Conservation (phyloP, 371 early-diverging fungal genomes). For the Circinella minor region DNA sequence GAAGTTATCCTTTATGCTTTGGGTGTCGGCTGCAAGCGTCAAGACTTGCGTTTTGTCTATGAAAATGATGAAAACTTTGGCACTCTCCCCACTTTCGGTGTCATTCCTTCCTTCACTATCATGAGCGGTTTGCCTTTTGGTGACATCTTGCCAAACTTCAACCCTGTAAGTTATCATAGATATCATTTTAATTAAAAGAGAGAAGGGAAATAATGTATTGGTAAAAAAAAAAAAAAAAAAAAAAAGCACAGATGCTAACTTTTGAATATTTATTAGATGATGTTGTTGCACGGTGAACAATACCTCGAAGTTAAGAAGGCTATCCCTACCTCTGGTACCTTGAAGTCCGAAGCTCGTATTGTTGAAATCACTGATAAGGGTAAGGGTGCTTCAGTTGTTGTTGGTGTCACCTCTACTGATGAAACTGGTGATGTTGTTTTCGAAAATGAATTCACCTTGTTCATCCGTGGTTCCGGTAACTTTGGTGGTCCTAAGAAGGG, state of each 20-base stretch:
- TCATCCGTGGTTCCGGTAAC: constrained; percentile 92
- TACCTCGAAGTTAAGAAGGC: constrained; percentile 86
- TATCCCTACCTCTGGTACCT: constrained; percentile 80
- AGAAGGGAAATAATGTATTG: no score
- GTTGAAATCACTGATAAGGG: constrained; percentile 97
- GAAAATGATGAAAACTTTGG: constrained; percentile 84
- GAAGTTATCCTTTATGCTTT: constrained; percentile 95
- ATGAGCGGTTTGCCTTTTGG: constrained; percentile 73
- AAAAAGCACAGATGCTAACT: no score
- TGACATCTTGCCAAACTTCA: constrained; percentile 85
- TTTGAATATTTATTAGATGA: constrained; percentile 64
- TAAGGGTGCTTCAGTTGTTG: constrained; percentile 86
- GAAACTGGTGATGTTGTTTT: constrained; percentile 77
- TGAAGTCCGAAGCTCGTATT: constrained; percentile 76
- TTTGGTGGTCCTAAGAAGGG: constrained; percentile 87
- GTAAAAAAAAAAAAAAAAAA: no score
- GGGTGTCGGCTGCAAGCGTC: constrained; percentile 90
- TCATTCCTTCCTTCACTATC: constrained; percentile 82
- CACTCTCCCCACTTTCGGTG: constrained; percentile 91
- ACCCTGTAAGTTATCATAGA: constrained; percentile 61
- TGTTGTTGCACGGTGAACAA: constrained; percentile 98
- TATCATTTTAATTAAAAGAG: no score
- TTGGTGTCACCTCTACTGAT: constrained; percentile 84
- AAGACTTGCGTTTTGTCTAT: constrained; percentile 88
- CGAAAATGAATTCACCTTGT: constrained; percentile 89